Evolutionary conservation across 495 filamentous ascomycete genomes (phyloP).

Genomic region (Recurvomyces mirabilis): DNA sequence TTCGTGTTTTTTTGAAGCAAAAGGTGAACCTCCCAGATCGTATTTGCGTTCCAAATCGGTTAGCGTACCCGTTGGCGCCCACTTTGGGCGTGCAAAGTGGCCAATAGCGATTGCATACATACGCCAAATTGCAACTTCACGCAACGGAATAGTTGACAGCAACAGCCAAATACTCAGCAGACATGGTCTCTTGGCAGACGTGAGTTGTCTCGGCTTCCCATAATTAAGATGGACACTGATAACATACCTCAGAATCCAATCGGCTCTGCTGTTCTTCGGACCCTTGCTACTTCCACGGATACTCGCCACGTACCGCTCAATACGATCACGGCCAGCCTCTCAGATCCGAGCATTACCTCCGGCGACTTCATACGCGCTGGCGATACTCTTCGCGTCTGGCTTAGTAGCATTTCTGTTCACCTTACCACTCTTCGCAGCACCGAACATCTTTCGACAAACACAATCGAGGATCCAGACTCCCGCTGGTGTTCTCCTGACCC

Average conservation of each 20-base stretch:
- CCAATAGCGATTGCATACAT: too few species aligned
- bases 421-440: slow-evolving; percentile 57
- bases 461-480: slow-evolving; percentile 74
- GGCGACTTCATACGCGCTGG: slow-evolving; percentile 48
- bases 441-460: slow-evolving; percentile 72
- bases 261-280: slow-evolving; percentile 68
- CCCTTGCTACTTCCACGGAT: slow-evolving; percentile 69
- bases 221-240: neutral
- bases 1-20: too few species aligned
- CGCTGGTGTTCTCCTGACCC: slow-evolving; percentile 72
- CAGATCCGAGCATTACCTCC: slow-evolving; percentile 53
- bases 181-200: slow-evolving; percentile 19
- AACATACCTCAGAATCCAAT: slow-evolving; percentile 14
- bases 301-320: slow-evolving; percentile 56
- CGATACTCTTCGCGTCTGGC: slow-evolving; percentile 60
- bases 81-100: too few species aligned
- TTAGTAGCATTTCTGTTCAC: slow-evolving; percentile 61
- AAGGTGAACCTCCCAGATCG: too few species aligned
- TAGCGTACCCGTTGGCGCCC: too few species aligned
- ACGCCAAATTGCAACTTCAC: too few species aligned
- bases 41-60: too few species aligned
- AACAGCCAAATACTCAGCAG: slow-evolving; percentile 1
- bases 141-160: too few species aligned
- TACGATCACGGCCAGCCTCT: slow-evolving; percentile 34
- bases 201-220: neutral